phyloP scores from a whole-genome alignment of 768 basidiomycete genomes.

The Agaricus subrufescens region DNA sequence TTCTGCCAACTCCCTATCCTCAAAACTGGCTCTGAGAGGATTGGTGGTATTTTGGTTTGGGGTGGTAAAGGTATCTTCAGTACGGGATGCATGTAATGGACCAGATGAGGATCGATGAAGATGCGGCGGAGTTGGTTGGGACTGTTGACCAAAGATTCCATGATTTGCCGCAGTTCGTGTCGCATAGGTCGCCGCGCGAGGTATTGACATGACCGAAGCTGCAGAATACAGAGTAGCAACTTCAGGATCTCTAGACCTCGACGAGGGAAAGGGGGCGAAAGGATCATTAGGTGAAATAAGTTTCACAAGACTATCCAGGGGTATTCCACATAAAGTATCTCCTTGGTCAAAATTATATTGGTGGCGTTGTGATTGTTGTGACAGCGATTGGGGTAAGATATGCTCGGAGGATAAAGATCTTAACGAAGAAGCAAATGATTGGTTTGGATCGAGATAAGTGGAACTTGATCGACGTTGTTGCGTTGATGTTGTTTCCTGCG shows the following conservation, averaged over 20 bases:
- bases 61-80: constrained; percentile 30
- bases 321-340: constrained; percentile 51
- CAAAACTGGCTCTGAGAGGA: constrained; percentile 43
- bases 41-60: constrained; percentile 29
- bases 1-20: constrained; percentile 74
- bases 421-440: constrained; percentile 28
- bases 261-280: constrained; percentile 39
- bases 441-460: constrained; percentile 10
- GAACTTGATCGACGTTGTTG: constrained; percentile 22
- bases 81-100: constrained; percentile 29
- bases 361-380: not conserved
- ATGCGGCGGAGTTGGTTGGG: not conserved
- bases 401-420: constrained; percentile 30
- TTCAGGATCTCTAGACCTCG: constrained; percentile 58
- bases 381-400: not conserved
- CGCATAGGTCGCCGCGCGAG: constrained; percentile 20
- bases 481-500: constrained; percentile 17
- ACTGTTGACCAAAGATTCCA: not conserved
- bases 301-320: constrained; percentile 65
- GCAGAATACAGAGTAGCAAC: constrained; percentile 87
- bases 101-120: not conserved
- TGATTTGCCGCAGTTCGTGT: constrained; percentile 12
- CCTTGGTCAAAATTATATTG: not conserved
- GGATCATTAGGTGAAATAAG: constrained; percentile 66
- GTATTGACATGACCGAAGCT: constrained; percentile 69